A percentile compares a stretch with the other conserved stretches of the same genome.
Evolutionary conservation across 768 basidiomycete species (phyloP).

Genomic region (Collybiopsis luxurians): DNA sequence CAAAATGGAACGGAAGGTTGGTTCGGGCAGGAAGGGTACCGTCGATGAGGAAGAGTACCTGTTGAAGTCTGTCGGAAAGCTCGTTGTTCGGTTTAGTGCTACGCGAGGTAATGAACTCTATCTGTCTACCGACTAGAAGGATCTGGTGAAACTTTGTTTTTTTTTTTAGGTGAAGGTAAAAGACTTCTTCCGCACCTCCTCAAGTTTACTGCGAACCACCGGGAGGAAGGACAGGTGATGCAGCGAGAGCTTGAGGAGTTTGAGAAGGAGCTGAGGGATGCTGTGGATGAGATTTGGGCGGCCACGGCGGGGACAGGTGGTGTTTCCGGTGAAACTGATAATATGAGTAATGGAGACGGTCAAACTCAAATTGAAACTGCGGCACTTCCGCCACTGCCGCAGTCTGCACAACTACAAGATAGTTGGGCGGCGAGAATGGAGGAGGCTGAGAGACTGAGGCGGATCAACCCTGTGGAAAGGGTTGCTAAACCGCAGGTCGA

Average conservation of each 20-base stretch:
- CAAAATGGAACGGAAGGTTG: conserved; percentile 83
- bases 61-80: conserved; percentile 76
- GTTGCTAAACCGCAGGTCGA: conserved; percentile 49
- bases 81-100: conserved; percentile 58
- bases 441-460: conserved; percentile 45
- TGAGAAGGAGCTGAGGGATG: conserved; percentile 50
- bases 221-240: conserved; percentile 59
- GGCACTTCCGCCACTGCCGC: no score
- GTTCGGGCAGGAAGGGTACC: conserved; percentile 89
- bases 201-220: conserved; percentile 65
- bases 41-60: conserved; percentile 97
- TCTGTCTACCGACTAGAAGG: no score
- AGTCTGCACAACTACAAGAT: conserved; percentile 25
- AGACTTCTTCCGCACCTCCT: conserved; percentile 75
- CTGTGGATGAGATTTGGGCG: conserved; percentile 66
- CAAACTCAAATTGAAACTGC: not conserved
- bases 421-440: conserved; percentile 56
- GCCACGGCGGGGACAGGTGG: not conserved
- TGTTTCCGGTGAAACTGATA: no score
- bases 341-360: not conserved
- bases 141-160: no score
- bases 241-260: conserved; percentile 61
- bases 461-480: conserved; percentile 48
- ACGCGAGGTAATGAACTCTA: conserved; percentile 62
- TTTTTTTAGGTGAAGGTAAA: conserved; percentile 69